Percentiles rank a stretch among this genome's conserved stretches.
These are phyloP conservation scores for Hagleromyces aurorensis DNA, from an alignment of 805 yeast genomes.

Conservation along the genomic window DNA sequence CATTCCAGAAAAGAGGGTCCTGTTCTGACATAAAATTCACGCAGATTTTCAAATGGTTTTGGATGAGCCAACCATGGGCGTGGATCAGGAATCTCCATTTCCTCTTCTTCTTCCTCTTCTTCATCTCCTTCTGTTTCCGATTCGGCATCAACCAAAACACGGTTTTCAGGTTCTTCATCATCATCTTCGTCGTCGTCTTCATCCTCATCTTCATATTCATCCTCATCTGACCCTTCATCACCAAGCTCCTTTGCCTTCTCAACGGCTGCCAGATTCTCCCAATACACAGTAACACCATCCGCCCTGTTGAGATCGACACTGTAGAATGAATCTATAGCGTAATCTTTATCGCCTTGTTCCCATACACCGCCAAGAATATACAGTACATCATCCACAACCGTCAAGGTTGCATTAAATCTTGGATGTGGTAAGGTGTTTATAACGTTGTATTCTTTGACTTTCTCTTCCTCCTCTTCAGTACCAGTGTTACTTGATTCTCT, in stretches of 20 bases:
- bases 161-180: conserved; percentile 37
- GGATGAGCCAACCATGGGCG: conserved; percentile 98
- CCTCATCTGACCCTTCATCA: conserved; percentile 53
- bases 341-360: conserved; percentile 85
- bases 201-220: conserved; percentile 57
- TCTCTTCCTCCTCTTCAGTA: conserved; percentile 34
- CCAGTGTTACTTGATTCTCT: conserved; percentile 29
- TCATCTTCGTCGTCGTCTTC: conserved; percentile 65
- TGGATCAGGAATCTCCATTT: conserved; percentile 74
- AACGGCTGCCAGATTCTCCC: conserved; percentile 73
- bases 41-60: conserved; percentile 77
- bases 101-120: conserved; percentile 44
- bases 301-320: conserved; percentile 76
- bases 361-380: conserved; percentile 87
- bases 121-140: conserved; percentile 28
- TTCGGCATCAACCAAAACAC: conserved; percentile 31
- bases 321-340: conserved; percentile 75
- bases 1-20: conserved; percentile 85
- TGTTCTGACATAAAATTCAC: conserved; percentile 78
- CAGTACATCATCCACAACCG: conserved; percentile 76
- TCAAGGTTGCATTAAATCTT: conserved; percentile 76
- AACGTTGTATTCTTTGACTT: conserved; percentile 44
- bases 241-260: conserved; percentile 44
- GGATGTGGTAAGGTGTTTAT: conserved; percentile 71
- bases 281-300: conserved; percentile 79